Evolutionary conservation across 164 flowering plant species (phyloP).

Genomic region (Magnolia officinalis): DNA sequence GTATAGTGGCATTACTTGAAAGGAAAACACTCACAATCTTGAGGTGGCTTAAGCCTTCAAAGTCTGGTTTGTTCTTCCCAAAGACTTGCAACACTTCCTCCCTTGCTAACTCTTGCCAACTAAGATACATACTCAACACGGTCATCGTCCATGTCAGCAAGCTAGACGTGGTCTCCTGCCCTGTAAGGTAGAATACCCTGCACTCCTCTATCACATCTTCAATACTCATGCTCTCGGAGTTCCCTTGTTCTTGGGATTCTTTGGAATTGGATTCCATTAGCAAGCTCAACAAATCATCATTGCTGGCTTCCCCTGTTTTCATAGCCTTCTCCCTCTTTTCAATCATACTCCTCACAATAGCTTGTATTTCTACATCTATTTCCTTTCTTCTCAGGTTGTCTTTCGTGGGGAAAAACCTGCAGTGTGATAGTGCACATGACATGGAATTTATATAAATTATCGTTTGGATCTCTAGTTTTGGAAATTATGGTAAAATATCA

Average conservation of each 20-base stretch:
- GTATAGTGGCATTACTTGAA: not conserved
- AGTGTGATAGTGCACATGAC: no score
- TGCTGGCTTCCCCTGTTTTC: not conserved
- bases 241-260: not conserved
- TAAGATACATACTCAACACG: conserved; percentile 33
- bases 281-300: conserved; percentile 5
- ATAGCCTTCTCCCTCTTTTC: conserved; percentile 12
- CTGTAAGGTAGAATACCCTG: conserved; percentile 32
- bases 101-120: conserved; percentile 50
- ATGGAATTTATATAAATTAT: no score
- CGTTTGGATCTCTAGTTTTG: no score
- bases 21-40: conserved; percentile 1
- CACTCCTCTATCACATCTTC: conserved; percentile 45
- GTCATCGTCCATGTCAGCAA: conserved; percentile 44
- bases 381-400: conserved; percentile 24
- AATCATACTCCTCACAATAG: not conserved
- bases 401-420: conserved; percentile 26
- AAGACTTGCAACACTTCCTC: conserved; percentile 35
- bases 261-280: conserved; percentile 5
- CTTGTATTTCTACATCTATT: conserved; percentile 10
- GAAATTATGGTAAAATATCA: no score
- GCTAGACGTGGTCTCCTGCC: conserved; percentile 44
- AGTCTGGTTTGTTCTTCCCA: conserved; percentile 21
- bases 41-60: conserved; percentile 21
- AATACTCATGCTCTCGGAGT: conserved; percentile 23